A percentile compares a stretch with the other conserved stretches of the same genome.
These are phyloP conservation scores for Zangia roseola DNA, from an alignment of 768 basidiomycete species.

Conservation along the genomic window DNA sequence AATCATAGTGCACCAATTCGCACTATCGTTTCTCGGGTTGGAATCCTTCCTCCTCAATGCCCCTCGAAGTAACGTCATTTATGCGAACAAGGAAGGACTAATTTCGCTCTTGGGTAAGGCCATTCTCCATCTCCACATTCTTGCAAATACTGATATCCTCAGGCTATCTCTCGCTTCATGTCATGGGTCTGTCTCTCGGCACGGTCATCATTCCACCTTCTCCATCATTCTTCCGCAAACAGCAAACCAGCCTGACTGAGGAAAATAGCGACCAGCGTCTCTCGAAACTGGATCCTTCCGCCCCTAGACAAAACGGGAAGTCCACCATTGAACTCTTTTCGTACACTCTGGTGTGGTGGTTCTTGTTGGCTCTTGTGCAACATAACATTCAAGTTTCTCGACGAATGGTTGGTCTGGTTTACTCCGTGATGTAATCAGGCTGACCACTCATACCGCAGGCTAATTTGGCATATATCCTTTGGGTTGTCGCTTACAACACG, in stretches of 20 bases:
- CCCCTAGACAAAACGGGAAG: slow-evolving; percentile 65
- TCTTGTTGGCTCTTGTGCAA: slow-evolving; percentile 40
- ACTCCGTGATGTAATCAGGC: background rate
- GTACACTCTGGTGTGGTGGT: slow-evolving; percentile 82
- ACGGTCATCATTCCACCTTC: slow-evolving; percentile 77
- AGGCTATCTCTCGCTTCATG: slow-evolving; percentile 91
- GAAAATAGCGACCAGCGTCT: slow-evolving; percentile 1
- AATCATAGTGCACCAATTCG: slow-evolving; percentile 66
- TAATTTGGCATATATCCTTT: slow-evolving; percentile 85
- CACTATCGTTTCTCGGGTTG: slow-evolving; percentile 54
- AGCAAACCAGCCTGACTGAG: slow-evolving; percentile 31
- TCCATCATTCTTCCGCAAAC: slow-evolving; percentile 67
- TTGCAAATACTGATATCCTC: slow-evolving; percentile 2
- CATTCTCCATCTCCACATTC: background rate
- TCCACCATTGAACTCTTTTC: slow-evolving; percentile 73
- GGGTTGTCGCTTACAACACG: slow-evolving; percentile 88
- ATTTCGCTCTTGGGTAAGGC: slow-evolving; percentile 67
- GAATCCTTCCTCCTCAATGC: slow-evolving; percentile 64
- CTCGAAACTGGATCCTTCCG: slow-evolving; percentile 15
- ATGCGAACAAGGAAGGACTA: slow-evolving; percentile 90
- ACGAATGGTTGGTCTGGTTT: slow-evolving; percentile 48
- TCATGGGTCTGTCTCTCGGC: slow-evolving; percentile 81
- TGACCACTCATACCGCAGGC: slow-evolving; percentile 47
- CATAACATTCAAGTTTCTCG: slow-evolving; percentile 51
- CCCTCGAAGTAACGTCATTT: slow-evolving; percentile 61